Evolutionary conservation across 305 asterid species (phyloP).

Genomic region (Petunia hybrid): DNA sequence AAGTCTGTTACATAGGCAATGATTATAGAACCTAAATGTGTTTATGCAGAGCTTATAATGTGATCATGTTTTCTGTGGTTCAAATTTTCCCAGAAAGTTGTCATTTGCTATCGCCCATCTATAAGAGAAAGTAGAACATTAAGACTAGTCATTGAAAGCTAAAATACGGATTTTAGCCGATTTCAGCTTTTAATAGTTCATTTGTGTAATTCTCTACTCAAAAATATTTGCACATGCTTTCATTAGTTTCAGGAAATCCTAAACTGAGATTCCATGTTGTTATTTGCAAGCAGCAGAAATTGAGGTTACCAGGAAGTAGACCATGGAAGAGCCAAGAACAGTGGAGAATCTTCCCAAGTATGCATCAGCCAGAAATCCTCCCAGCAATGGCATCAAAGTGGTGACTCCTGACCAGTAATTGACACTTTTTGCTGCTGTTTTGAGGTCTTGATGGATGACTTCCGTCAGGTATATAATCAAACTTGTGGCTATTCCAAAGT

Average conservation of each 20-base stretch:
- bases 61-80: background rate
- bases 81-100: background rate
- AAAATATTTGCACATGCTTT: background rate
- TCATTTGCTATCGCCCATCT: constrained; percentile 2
- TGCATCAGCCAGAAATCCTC: constrained; percentile 77
- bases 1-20: background rate
- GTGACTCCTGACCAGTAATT: constrained; percentile 77
- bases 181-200: background rate
- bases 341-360: constrained; percentile 71
- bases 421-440: constrained; percentile 72
- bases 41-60: background rate
- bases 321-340: constrained; percentile 52
- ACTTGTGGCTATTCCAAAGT: constrained; percentile 69
- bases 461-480: constrained; percentile 62
- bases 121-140: constrained; percentile 13
- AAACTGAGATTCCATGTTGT: background rate
- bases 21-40: constrained; percentile 2
- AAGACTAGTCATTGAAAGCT: background rate
- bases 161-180: background rate
- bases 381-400: constrained; percentile 67
- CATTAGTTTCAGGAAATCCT: background rate
- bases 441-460: constrained; percentile 60
- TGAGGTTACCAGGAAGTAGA: constrained; percentile 55
- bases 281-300: background rate
- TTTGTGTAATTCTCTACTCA: background rate